A percentile compares a stretch with the other conserved stretches of the same genome.
These are phyloP conservation scores for Amyloporia xantha DNA, from an alignment of 768 basidiomycete genomes.

Conservation along the genomic window DNA sequence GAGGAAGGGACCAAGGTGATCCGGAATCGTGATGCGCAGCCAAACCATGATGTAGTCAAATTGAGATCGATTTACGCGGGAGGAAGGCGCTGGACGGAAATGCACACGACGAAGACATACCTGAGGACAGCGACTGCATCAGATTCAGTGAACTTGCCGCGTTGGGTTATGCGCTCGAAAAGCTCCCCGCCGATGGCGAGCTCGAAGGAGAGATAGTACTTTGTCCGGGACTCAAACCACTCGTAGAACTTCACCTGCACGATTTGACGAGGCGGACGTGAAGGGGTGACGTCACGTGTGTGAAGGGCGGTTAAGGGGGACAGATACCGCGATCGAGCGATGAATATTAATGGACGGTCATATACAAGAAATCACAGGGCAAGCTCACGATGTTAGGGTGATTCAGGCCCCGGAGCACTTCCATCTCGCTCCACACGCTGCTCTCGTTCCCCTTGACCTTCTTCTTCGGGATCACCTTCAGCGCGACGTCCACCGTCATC, in stretches of 20 bases:
- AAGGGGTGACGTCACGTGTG: neutral
- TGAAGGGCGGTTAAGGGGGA: neutral
- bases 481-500: constrained; percentile 66
- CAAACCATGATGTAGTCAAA: no score
- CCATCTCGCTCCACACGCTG: constrained; percentile 90
- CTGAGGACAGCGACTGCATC: constrained; percentile 77
- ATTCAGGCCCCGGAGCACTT: constrained; percentile 81
- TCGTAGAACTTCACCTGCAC: constrained; percentile 96
- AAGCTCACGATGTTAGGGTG: constrained; percentile 82
- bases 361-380: neutral
- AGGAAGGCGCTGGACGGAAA: neutral
- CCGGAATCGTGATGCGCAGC: no score
- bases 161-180: constrained; percentile 79
- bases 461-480: constrained; percentile 93
- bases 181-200: constrained; percentile 92
- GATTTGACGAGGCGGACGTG: no score
- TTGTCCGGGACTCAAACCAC: constrained; percentile 90
- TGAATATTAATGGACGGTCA: neutral
- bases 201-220: constrained; percentile 95
- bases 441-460: constrained; percentile 88
- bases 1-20: no score
- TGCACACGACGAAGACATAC: constrained; percentile 36
- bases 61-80: neutral
- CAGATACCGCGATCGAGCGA: neutral
- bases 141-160: constrained; percentile 89